Evolutionary conservation across 2,329 filamentous ascomycete genomes (phyloP).

Genomic region (Alternaria solani): DNA sequence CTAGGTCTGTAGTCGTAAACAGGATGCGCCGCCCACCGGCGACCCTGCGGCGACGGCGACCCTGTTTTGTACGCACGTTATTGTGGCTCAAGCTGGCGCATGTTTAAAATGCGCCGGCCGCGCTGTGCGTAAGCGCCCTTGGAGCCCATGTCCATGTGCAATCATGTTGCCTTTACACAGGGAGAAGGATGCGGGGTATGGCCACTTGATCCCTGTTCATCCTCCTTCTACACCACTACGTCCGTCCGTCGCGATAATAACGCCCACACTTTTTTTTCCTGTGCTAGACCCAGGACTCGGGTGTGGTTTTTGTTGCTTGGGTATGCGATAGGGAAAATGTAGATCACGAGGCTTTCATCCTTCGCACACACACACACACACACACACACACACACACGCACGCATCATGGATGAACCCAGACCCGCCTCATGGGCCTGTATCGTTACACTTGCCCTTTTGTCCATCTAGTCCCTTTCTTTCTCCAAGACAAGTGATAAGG

Average conservation of each 20-base stretch:
- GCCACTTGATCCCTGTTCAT: not conserved
- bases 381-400: no score
- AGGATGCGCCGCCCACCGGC: not conserved
- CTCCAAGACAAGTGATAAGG: no score
- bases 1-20: no score
- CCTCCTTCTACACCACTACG: not conserved
- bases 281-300: not conserved
- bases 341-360: not conserved
- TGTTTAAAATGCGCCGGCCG: not conserved
- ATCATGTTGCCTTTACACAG: not conserved
- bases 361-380: no score
- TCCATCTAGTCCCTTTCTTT: not conserved
- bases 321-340: no score
- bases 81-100: constrained; percentile 1
- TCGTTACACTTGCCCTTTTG: not conserved
- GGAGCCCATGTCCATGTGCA: not conserved
- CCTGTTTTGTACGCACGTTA: constrained; percentile 9
- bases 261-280: not conserved
- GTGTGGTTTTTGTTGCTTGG: not conserved
- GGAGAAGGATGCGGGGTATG: not conserved
- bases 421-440: not conserved
- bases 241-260: not conserved
- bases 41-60: not conserved
- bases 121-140: constrained; percentile 18
- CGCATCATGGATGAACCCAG: not conserved